Evolutionary conservation across 306 rosid genomes (phyloP).

Genomic region (Cucurbita ficifolia): DNA sequence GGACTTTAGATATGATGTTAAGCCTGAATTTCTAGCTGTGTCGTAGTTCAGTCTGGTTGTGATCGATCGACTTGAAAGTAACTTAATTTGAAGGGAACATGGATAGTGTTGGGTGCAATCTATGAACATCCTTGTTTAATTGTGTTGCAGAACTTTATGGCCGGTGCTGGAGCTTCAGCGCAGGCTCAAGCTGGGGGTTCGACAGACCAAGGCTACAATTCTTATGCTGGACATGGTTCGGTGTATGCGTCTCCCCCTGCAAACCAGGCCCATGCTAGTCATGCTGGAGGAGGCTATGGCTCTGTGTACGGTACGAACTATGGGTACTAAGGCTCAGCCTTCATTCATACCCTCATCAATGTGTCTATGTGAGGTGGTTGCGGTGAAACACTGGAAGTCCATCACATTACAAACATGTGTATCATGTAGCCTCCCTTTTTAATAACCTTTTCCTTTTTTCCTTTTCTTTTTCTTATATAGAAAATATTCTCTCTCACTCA

Average conservation of each 20-base stretch:
- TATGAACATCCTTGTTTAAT: neutral
- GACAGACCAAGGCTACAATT: slow-evolving; percentile 64
- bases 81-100: neutral
- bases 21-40: neutral
- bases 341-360: too few relatives aligned
- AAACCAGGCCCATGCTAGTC: slow-evolving; percentile 39
- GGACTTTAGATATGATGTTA: neutral
- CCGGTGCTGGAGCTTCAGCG: slow-evolving; percentile 53
- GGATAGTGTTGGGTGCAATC: neutral
- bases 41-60: neutral
- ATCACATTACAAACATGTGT: too few relatives aligned
- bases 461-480: too few relatives aligned
- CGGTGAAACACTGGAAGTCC: too few relatives aligned
- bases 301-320: slow-evolving; percentile 67
- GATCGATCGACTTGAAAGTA: neutral
- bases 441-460: too few relatives aligned
- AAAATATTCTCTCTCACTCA: too few relatives aligned
- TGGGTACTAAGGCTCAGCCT: slow-evolving; percentile 55
- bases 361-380: too few relatives aligned
- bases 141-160: slow-evolving; percentile 79
- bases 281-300: slow-evolving; percentile 58
- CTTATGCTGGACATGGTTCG: slow-evolving; percentile 57
- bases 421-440: too few relatives aligned
- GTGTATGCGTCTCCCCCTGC: slow-evolving; percentile 75
- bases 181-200: slow-evolving; percentile 44